A percentile compares a stretch with the other conserved stretches of the same genome.
phyloP scores from a whole-genome alignment of 2,329 filamentous ascomycete species.

The Phoma sp. region DNA sequence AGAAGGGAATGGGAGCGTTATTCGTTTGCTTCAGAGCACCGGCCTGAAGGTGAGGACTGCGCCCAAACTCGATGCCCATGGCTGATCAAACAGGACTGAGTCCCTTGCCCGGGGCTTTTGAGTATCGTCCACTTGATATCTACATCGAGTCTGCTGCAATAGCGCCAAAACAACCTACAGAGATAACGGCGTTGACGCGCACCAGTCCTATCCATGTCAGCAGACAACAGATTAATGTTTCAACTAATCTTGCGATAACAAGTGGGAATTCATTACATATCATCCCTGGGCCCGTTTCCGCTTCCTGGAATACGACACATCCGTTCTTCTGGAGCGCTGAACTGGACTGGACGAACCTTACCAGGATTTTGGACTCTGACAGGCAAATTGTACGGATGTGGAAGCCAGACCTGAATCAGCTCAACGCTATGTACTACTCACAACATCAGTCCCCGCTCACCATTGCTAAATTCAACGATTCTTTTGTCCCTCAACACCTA shows the following conservation, averaged over 20 bases:
- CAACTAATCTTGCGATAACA: too few species aligned
- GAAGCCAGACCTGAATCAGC: not conserved
- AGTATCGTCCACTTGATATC: not conserved
- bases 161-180: not conserved
- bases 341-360: not conserved
- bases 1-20: constrained; percentile 8
- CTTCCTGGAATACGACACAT: not conserved
- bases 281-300: not conserved
- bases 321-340: not conserved
- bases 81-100: not conserved
- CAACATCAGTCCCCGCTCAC: not conserved
- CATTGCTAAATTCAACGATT: not conserved
- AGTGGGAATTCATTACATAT: not conserved
- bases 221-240: too few species aligned
- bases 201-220: too few species aligned
- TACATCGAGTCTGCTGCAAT: not conserved
- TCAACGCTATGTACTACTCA: not conserved
- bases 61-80: not conserved
- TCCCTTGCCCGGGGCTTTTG: not conserved
- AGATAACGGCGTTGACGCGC: not conserved
- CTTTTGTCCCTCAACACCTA: not conserved
- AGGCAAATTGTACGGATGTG: not conserved
- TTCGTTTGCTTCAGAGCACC: not conserved
- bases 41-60: not conserved
- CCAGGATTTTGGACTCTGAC: not conserved